A percentile compares a stretch with the other conserved stretches of the same genome.
phyloP scores from a whole-genome alignment of 352 stramenopile species.

The Thalassiosira ordinaria region DNA sequence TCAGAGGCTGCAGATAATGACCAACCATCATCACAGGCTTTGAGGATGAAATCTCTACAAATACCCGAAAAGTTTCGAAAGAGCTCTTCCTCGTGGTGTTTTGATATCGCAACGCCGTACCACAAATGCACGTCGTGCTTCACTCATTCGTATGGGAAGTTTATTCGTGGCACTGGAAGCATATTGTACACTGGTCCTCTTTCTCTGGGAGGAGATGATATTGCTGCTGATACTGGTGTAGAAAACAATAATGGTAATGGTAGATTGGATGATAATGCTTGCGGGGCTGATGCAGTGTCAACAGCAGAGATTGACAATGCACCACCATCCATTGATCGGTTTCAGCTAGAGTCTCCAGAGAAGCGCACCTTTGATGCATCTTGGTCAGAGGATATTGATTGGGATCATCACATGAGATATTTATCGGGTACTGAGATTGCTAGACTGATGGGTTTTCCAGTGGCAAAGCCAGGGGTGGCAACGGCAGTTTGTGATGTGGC shows the following conservation, averaged over 20 bases:
- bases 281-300: too few species aligned
- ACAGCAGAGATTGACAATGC: too few species aligned
- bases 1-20: background rate
- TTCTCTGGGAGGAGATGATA: background rate
- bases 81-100: conserved; percentile 76
- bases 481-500: too few species aligned
- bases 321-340: conserved; percentile 30
- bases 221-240: background rate
- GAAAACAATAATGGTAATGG: conserved; percentile 8
- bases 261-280: too few species aligned
- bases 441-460: conserved; percentile 75
- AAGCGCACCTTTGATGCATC: conserved; percentile 64
- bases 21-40: too few species aligned
- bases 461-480: background rate
- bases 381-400: conserved; percentile 67
- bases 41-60: conserved; percentile 37
- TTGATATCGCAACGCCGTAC: conserved; percentile 80
- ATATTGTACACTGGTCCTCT: conserved; percentile 69
- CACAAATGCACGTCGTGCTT: conserved; percentile 76
- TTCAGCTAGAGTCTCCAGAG: conserved; percentile 58
- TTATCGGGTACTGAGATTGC: conserved; percentile 80
- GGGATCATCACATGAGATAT: conserved; percentile 67
- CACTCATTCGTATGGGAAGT: conserved; percentile 82
- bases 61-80: conserved; percentile 70
- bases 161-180: conserved; percentile 77